phyloP scores from a whole-genome alignment of 2,329 filamentous ascomycete genomes.

The Diaporthe velutina region DNA sequence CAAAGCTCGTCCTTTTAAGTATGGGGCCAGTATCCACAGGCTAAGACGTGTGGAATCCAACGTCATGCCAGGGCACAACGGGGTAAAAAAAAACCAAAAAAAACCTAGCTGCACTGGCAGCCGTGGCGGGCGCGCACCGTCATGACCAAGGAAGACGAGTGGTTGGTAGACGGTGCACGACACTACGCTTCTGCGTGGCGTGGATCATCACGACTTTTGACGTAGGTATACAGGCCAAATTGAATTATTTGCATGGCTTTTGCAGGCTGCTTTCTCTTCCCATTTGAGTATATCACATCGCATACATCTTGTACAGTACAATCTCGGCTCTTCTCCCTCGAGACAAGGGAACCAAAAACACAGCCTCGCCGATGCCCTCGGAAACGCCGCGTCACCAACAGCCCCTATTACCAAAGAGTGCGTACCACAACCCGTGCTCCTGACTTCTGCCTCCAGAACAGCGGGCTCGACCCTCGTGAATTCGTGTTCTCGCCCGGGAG shows the following conservation, averaged over 20 bases:
- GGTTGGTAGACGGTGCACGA: not conserved
- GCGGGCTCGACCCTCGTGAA: not conserved
- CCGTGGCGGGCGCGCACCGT: not conserved
- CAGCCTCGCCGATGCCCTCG: slow-evolving; percentile 26
- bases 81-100: not conserved
- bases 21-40: not conserved
- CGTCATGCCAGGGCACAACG: slow-evolving; percentile 1
- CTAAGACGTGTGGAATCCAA: slow-evolving; percentile 8
- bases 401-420: slow-evolving; percentile 26
- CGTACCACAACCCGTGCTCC: not conserved
- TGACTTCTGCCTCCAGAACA: not conserved
- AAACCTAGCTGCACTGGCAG: not conserved
- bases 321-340: slow-evolving; percentile 25
- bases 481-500: not conserved
- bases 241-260: slow-evolving; percentile 15
- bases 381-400: slow-evolving; percentile 34
- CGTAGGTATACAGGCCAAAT: not conserved
- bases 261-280: slow-evolving; percentile 3
- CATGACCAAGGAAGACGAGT: not conserved
- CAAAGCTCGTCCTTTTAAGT: slow-evolving; percentile 19
- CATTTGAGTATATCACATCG: slow-evolving; percentile 8
- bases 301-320: slow-evolving; percentile 29
- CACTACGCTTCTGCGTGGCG: not conserved
- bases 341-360: slow-evolving; percentile 20
- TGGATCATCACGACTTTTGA: not conserved